Base-by-base conservation (phyloP, 371 early-diverging fungal genomes). In the Lichtheimia ramosa region DNA sequence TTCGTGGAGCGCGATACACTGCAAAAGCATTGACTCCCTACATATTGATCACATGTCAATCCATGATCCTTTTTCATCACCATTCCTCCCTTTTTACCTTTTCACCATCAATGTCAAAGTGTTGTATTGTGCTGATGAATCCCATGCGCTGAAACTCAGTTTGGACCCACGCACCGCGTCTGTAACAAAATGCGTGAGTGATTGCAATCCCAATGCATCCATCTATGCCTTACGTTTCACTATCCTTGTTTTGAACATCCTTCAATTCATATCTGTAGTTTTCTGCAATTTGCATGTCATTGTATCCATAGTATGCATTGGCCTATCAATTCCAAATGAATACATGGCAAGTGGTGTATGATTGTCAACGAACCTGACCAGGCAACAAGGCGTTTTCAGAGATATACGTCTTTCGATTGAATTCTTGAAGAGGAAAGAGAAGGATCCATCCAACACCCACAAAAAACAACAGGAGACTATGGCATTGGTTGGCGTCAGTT, bases 331-430 rank as follows among this genome's bases (percentile, higher is more conserved):
- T n/a, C 8, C 23, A 48, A 43, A 46, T 7, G 14, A 18, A 46
- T 7, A 46, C 2, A 41, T 42, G 34, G 39, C 43, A 15, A 12
- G 21, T 6, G 2, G 40, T 16, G 3, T 8, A 20, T 40, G 6
- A 0, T 10, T n/a, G 20, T n/a, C 15, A 24, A 10, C 69, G 12
- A 78, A 88, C 89, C 71, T 85, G 83, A 50, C 86, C 92, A 14
- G 89, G 90, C 54, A 93, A 70, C 61, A 95, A 71, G 3, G 95
- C 94, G 56, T 92, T 95, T 71, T 95, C 95, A 1, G 89, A 89
- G 10, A 88, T 74, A 64, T 90, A 89, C 0, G 88, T 87, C 20
- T 57, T 50, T 61, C 79, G 82, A 55, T 75, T 86, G 57, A 81
- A 87, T 16, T 65, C 66, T 50, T 83, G 77, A 43, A 79, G 76